Evolutionary conservation across 2,329 filamentous ascomycete genomes (phyloP).

Genomic region (Trichoderma asperellum): DNA sequence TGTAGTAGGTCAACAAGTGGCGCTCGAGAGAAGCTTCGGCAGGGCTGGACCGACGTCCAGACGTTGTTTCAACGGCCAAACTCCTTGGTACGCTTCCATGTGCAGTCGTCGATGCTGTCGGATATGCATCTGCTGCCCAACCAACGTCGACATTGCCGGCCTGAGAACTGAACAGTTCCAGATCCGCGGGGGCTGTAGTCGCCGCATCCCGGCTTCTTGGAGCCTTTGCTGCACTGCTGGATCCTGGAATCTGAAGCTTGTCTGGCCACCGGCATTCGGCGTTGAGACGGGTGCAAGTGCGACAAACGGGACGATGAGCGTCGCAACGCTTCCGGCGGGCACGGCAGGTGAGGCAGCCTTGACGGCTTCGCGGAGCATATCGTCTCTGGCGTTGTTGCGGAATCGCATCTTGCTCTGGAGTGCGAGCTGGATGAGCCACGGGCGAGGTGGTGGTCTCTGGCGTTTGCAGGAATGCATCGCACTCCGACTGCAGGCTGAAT

Average conservation of each 20-base stretch:
- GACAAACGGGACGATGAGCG: background rate
- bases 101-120: background rate
- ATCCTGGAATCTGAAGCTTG: background rate
- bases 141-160: no score
- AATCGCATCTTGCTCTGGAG: background rate
- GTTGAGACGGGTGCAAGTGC: background rate
- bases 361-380: conserved; percentile 1
- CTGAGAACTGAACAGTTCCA: background rate
- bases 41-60: background rate
- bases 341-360: conserved; percentile 10
- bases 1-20: conserved; percentile 3
- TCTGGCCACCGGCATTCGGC: background rate
- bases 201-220: background rate
- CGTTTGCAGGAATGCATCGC: background rate
- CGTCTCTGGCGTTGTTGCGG: background rate
- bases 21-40: background rate
- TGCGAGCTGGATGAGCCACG: background rate
- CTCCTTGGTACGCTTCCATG: background rate
- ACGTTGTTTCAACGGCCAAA: background rate
- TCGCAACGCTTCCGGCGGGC: conserved; percentile 3
- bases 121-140: background rate
- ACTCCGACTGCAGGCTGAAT: background rate
- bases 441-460: background rate
- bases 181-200: background rate
- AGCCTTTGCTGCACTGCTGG: background rate